Conservation (phyloP, 1,284 basidiomycete species). For the Quambalaria eucalypti region DNA sequence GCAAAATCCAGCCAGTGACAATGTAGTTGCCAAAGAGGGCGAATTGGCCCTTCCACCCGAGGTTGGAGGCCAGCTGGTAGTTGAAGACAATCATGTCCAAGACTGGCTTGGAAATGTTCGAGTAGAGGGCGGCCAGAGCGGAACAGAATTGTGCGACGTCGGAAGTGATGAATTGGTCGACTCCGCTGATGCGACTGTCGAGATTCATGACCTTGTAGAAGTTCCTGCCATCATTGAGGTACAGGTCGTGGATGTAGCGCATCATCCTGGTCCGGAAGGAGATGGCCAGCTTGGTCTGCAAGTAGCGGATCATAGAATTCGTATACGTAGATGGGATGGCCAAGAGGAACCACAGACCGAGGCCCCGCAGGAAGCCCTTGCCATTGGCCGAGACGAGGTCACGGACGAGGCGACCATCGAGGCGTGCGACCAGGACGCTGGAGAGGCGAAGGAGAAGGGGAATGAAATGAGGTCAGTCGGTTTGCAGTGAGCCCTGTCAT, state of each 20-base stretch:
- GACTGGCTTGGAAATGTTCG: slow-evolving; percentile 62
- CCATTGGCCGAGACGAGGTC: slow-evolving; percentile 81
- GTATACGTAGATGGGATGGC: slow-evolving; percentile 90
- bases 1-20: slow-evolving; percentile 69
- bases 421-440: slow-evolving; percentile 73
- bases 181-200: slow-evolving; percentile 41
- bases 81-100: slow-evolving; percentile 90
- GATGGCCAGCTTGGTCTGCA: slow-evolving; percentile 81
- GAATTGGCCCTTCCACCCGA: slow-evolving; percentile 66
- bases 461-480: not conserved
- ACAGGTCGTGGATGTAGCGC: slow-evolving; percentile 84
- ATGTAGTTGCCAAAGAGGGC: slow-evolving; percentile 79
- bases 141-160: slow-evolving; percentile 88
- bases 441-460: slow-evolving; percentile 51
- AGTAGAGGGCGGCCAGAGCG: slow-evolving; percentile 72
- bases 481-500: too few relatives aligned
- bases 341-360: slow-evolving; percentile 80
- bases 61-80: slow-evolving; percentile 72
- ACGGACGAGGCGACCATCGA: slow-evolving; percentile 82
- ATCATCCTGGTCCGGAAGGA: slow-evolving; percentile 77
- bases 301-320: slow-evolving; percentile 86
- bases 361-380: slow-evolving; percentile 69
- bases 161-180: slow-evolving; percentile 67
- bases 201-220: slow-evolving; percentile 51
- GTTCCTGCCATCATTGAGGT: slow-evolving; percentile 53